A percentile compares a stretch with the other conserved stretches of the same genome.
phyloP scores from a whole-genome alignment of 495 filamentous ascomycete species.

The Podospora fimiseda region DNA sequence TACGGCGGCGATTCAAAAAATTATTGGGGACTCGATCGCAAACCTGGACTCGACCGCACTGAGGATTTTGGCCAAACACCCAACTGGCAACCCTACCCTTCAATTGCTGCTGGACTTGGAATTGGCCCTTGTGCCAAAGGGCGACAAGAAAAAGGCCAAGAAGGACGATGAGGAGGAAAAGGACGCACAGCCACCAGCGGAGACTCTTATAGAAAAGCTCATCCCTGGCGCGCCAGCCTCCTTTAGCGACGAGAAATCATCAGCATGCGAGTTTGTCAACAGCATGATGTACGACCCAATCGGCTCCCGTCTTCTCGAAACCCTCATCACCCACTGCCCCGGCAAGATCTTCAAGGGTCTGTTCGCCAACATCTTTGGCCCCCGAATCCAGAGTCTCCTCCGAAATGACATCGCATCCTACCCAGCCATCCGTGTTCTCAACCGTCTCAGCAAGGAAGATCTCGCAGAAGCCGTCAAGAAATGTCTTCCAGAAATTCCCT shows the following conservation, averaged over 20 bases:
- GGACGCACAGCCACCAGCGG: constrained; percentile 1
- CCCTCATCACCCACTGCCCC: constrained; percentile 68
- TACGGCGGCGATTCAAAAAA: constrained; percentile 62
- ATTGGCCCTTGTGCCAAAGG: constrained; percentile 58
- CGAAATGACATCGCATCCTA: constrained; percentile 87
- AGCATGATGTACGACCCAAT: constrained; percentile 81
- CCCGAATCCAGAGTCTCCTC: constrained; percentile 66
- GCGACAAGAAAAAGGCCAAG: constrained; percentile 39
- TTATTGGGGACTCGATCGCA: constrained; percentile 65
- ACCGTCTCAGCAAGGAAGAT: constrained; percentile 78
- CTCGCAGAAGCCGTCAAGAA: constrained; percentile 60
- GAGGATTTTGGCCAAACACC: constrained; percentile 75
- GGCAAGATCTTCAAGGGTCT: constrained; percentile 85
- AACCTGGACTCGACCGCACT: constrained; percentile 67
- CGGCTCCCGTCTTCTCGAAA: constrained; percentile 83
- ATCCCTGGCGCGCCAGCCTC: constrained; percentile 40
- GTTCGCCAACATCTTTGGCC: constrained; percentile 65
- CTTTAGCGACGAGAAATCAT: constrained; percentile 35
- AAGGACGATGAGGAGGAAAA: constrained; percentile 22
- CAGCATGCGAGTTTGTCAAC: constrained; percentile 62
- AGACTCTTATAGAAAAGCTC: constrained; percentile 34
- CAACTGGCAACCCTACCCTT: constrained; percentile 80
- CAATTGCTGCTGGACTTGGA: constrained; percentile 84
- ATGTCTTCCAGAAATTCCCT: constrained; percentile 61
- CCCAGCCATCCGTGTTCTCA: constrained; percentile 70